Percentiles rank a stretch among this genome's conserved stretches.
Evolutionary conservation across 306 rosid species (phyloP).

Genomic region (Ceratonia siliqua): DNA sequence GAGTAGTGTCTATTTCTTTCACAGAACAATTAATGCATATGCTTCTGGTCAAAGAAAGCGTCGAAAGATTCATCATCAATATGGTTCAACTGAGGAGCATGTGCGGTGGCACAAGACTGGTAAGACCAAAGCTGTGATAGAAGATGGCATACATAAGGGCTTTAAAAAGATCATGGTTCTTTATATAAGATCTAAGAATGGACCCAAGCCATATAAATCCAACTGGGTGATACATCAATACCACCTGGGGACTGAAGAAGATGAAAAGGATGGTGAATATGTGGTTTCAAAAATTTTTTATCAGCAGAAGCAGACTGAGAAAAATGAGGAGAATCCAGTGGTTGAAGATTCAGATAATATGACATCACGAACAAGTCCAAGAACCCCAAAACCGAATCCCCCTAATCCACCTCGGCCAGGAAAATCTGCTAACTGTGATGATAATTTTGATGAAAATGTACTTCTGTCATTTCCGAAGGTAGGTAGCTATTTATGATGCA

Average conservation of each 20-base stretch:
- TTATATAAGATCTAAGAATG: conserved; percentile 61
- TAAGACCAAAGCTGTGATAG: conserved; percentile 44
- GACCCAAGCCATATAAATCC: conserved; percentile 59
- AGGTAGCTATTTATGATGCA: conserved; percentile 22
- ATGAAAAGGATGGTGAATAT: conserved; percentile 75
- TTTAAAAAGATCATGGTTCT: conserved; percentile 89
- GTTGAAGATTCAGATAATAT: conserved; percentile 48
- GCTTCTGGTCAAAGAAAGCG: conserved; percentile 72
- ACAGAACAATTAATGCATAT: conserved; percentile 73
- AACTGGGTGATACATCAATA: conserved; percentile 95
- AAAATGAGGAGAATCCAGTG: conserved; percentile 41
- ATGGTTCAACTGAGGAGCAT: conserved; percentile 43
- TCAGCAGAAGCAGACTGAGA: conserved; percentile 57
- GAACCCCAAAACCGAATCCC: conserved; percentile 67
- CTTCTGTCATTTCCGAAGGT: conserved; percentile 51
- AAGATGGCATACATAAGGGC: conserved; percentile 55
- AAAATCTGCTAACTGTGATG: conserved; percentile 40
- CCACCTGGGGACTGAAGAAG: conserved; percentile 77
- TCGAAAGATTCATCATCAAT: conserved; percentile 45
- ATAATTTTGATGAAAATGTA: conserved; percentile 37
- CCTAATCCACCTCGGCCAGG: conserved; percentile 64
- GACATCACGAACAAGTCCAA: conserved; percentile 59
- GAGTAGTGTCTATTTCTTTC: conserved; percentile 70
- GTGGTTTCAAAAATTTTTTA: conserved; percentile 77
- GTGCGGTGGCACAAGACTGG: conserved; percentile 60